Base-by-base conservation (phyloP, 495 filamentous ascomycete species). In the Penicillium crystallinum region DNA sequence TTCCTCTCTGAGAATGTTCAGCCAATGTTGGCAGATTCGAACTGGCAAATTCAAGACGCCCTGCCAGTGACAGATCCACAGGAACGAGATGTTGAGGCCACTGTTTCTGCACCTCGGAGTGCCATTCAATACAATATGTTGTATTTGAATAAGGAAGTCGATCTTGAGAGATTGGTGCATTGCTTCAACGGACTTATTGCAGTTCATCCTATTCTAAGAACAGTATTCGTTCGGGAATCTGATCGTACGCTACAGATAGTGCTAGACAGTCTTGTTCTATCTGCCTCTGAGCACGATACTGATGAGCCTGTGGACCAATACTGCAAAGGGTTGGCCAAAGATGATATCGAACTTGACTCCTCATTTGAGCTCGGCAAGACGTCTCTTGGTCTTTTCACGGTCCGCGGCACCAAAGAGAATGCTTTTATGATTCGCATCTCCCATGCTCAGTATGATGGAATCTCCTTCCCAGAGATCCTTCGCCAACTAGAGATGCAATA, bases 401-500 rank as follows among this genome's bases (percentile, higher is more conserved):
- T 79, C 37, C 68, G 76, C 21, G 62, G 81, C 40, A 57, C 69
- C 19, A 61, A 62, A 25, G 65, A 63, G 11, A 58, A 57, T 9
- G 56, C 61, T 2, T 74, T 86, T 10, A 59, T 73, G 39, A 71
- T 86, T 55, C 69, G 80, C 7, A 72, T 86, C 1, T 85, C 81
- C 0, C 83, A 86, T 57, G 81, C 83, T 0, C 82, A 83, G 48
- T 86, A 86, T 61, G 83, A 86, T 57, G 83, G 79, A 22, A 72
- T 84, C 5, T 85, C 75, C 42, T 77, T 87, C 4, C 80, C 82
- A 12, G 63, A 66, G 6, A 65, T 85, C 0, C 70, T 83, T 11
- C 53, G 64, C 7, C 73, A 81, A 6, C 65, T 77, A 6, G 59
- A 72, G 12, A 51, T 63, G 18, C 75, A 77, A 4, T 84, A 53